phyloP scores from a whole-genome alignment of 352 stramenopile species.

The Phytophthora sp. region DNA sequence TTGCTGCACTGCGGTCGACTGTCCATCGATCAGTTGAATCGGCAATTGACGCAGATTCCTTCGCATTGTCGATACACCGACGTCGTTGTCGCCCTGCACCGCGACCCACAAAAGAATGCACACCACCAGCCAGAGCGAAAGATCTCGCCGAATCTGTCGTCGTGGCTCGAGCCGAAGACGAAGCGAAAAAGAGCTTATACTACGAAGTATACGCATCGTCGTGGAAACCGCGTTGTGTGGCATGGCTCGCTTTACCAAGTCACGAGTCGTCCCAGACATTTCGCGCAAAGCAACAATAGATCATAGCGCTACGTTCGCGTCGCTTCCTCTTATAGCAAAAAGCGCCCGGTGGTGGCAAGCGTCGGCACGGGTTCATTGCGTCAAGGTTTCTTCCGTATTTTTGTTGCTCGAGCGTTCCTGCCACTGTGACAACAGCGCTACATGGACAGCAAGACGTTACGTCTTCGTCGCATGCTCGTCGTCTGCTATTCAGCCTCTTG shows the following conservation, averaged over 20 bases:
- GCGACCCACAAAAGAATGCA: slow-evolving; percentile 11
- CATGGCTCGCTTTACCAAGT: neutral
- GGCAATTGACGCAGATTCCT: slow-evolving; percentile 20
- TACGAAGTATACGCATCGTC: slow-evolving; percentile 5
- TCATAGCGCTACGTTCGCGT: neutral
- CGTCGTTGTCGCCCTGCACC: neutral
- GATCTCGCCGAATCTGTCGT: slow-evolving; percentile 6
- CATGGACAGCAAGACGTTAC: neutral
- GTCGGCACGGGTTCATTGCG: slow-evolving; percentile 19
- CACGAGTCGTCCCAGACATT: slow-evolving; percentile 16
- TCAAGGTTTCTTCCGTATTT: slow-evolving; percentile 34
- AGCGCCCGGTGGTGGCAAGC: slow-evolving; percentile 9
- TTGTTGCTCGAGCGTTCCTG: slow-evolving; percentile 18
- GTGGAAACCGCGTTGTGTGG: slow-evolving; percentile 22
- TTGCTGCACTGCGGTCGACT: too few species aligned
- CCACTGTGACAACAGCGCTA: slow-evolving; percentile 11
- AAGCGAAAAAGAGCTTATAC: slow-evolving; percentile 7
- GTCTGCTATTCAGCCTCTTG: neutral
- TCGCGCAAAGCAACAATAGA: slow-evolving; percentile 30
- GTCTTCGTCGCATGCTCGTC: slow-evolving; percentile 17
- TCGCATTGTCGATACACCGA: slow-evolving; percentile 1
- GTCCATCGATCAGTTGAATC: too few species aligned
- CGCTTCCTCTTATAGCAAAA: slow-evolving; percentile 31
- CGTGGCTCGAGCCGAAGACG: neutral
- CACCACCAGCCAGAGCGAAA: slow-evolving; percentile 9